These are phyloP conservation scores for Tulasnella sp. DNA, from an alignment of 768 basidiomycete species.

Conservation along the genomic window DNA sequence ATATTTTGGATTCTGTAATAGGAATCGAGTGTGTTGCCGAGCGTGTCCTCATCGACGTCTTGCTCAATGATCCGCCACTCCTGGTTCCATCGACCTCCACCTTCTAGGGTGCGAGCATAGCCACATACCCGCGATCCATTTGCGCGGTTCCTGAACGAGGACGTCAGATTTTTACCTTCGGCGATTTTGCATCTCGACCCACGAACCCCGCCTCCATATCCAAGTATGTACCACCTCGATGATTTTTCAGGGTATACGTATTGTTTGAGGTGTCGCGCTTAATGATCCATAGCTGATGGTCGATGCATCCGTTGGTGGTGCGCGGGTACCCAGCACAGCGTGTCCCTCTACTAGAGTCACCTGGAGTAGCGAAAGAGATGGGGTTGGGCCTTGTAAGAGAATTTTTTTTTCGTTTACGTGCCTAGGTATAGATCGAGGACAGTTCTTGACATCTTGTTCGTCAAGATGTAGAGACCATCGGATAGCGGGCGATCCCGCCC, in stretches of 20 bases:
- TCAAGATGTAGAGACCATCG: neutral
- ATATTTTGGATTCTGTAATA: neutral
- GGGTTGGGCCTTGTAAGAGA: neutral
- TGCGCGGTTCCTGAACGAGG: neutral
- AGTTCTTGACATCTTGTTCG: neutral
- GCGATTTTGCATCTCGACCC: neutral
- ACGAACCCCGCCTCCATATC: neutral
- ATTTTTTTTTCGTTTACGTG: neutral
- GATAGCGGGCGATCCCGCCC: neutral
- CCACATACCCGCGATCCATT: neutral
- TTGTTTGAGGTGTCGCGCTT: neutral
- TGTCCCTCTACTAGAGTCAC: neutral
- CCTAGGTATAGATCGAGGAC: neutral
- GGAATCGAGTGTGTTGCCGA: too few species aligned
- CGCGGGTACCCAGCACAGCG: neutral
- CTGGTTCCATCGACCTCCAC: neutral
- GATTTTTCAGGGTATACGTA: neutral
- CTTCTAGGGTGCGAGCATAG: neutral
- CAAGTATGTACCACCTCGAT: neutral
- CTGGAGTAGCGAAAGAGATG: neutral
- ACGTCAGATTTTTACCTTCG: neutral
- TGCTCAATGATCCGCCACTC: neutral
- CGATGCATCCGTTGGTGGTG: neutral
- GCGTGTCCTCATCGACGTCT: neutral
- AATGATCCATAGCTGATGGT: neutral